These are phyloP conservation scores for Flueggea neowawraea DNA, from an alignment of 441 rosid genomes.

Conservation along the genomic window DNA sequence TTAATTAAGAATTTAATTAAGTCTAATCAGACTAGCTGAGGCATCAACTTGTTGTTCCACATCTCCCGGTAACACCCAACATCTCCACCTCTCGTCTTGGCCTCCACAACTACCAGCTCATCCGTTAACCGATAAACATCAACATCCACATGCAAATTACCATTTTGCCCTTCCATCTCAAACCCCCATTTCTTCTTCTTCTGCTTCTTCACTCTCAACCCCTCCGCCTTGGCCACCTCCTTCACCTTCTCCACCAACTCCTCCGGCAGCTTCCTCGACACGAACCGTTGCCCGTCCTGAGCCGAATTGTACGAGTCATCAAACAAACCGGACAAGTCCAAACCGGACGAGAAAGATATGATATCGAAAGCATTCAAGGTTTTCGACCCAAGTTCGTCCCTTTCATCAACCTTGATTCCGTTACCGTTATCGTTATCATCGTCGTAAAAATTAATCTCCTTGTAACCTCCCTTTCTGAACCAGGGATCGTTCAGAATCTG, in stretches of 20 bases:
- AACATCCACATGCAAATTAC: slow-evolving; percentile 34
- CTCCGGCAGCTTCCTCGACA: slow-evolving; percentile 51
- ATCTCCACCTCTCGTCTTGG: slow-evolving; percentile 59
- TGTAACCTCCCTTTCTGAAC: slow-evolving; percentile 52
- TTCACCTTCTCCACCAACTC: slow-evolving; percentile 49
- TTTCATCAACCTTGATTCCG: slow-evolving; percentile 1
- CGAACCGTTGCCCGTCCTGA: slow-evolving; percentile 49
- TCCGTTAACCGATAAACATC: slow-evolving; percentile 55
- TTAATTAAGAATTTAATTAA: no score
- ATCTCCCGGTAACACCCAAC: slow-evolving; percentile 30
- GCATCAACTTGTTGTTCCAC: slow-evolving; percentile 55
- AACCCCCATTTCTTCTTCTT: slow-evolving; percentile 49
- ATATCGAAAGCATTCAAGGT: slow-evolving; percentile 79
- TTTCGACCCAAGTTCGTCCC: slow-evolving; percentile 11
- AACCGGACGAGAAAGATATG: slow-evolving; percentile 79
- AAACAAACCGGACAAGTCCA: slow-evolving; percentile 70
- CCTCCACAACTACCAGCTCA: slow-evolving; percentile 62
- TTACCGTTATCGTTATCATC: slow-evolving; percentile 17
- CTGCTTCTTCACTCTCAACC: slow-evolving; percentile 47
- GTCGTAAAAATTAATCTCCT: slow-evolving; percentile 42
- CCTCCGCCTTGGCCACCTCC: slow-evolving; percentile 46
- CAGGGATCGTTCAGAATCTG: slow-evolving; percentile 72
- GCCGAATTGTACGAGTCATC: slow-evolving; percentile 27
- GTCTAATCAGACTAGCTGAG: slow-evolving; percentile 18
- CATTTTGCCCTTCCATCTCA: slow-evolving; percentile 58